Evolutionary conservation across 2,329 filamentous ascomycete genomes (phyloP), one percentile per base, ranked within the genome.

Genomic region (Phoma sp.): DNA sequence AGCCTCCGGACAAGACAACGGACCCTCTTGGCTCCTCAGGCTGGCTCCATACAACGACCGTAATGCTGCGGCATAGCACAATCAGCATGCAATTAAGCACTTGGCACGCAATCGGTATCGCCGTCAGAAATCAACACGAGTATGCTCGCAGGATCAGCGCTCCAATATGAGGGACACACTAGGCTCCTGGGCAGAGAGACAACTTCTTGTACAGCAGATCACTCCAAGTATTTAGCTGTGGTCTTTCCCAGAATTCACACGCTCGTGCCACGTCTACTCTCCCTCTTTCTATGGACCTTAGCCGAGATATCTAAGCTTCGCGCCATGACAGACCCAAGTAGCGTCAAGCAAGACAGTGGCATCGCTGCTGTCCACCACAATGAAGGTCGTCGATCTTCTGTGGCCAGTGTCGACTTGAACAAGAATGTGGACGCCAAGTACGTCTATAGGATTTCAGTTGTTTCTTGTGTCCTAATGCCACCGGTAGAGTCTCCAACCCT

Each of bases 401-500:
- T 62, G 32, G 48, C 59, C 24, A 60, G 57, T 12, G 40, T 63
- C 37, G 52, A 58, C 37, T 27, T 63, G 9, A 55, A 57, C 19
- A 62, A 57, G 32, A 63, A 63, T 25, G 31, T 58, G 1, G 57
- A 63, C 32, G 61, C 61, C 19, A 63, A 63, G 61, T 63, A 51
- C 22, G 57, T 32, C 29, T 27, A 7, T 21, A 5, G 9, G n/a
- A 22, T 24, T 9, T 22, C 6, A 4, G 10, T n/a, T 2, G 19
- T 25, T 17, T 12, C 4, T 32, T 13, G 6, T 15, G 10, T 19
- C 4, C 40, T 56, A 22, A 56, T n/a, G 9, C 19, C 27, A 6
- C 6, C 29, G 35, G 2, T 49, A 83, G 81, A 61, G 81, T 84
- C 62, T 74, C 76, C 36, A 85, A 85, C 58, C 82, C 82, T 25